A percentile compares a stretch with the other conserved stretches of the same genome.
phyloP scores from a whole-genome alignment of 345 rosid genomes.

The Hibiscus syriacus region DNA sequence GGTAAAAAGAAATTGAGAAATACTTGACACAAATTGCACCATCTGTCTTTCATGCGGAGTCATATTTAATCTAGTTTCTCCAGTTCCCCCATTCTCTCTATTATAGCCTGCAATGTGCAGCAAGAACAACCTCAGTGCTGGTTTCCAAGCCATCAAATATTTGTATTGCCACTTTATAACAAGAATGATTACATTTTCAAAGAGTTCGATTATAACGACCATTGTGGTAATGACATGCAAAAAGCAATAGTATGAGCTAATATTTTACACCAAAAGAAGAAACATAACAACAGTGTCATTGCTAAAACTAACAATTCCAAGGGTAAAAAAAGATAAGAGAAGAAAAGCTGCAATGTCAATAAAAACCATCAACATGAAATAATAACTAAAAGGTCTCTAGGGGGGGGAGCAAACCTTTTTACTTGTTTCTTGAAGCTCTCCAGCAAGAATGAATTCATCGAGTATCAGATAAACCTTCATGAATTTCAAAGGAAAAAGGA shows the following conservation, averaged over 20 bases:
- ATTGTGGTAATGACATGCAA: background rate
- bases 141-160: background rate
- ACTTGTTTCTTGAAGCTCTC: slow-evolving; percentile 99
- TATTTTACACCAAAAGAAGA: background rate
- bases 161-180: background rate
- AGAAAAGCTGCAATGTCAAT: background rate
- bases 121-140: background rate
- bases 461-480: slow-evolving; percentile 82
- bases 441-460: slow-evolving; percentile 98
- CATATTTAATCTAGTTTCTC: slow-evolving; percentile 69
- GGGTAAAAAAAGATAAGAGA: background rate
- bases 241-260: background rate
- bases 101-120: slow-evolving; percentile 59
- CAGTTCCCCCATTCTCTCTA: slow-evolving; percentile 89
- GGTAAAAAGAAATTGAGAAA: slow-evolving; percentile 4
- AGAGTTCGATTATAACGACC: too few species aligned
- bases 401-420: slow-evolving; percentile 49
- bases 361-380: background rate
- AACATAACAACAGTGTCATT: background rate
- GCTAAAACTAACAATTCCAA: background rate
- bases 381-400: slow-evolving; percentile 9
- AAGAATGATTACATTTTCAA: background rate
- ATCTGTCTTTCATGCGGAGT: slow-evolving; percentile 1
- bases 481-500: background rate
- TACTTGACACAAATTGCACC: slow-evolving; percentile 4